Conservation (phyloP, 495 filamentous ascomycete genomes). For the Pyrenopolyporus hunteri region DNA sequence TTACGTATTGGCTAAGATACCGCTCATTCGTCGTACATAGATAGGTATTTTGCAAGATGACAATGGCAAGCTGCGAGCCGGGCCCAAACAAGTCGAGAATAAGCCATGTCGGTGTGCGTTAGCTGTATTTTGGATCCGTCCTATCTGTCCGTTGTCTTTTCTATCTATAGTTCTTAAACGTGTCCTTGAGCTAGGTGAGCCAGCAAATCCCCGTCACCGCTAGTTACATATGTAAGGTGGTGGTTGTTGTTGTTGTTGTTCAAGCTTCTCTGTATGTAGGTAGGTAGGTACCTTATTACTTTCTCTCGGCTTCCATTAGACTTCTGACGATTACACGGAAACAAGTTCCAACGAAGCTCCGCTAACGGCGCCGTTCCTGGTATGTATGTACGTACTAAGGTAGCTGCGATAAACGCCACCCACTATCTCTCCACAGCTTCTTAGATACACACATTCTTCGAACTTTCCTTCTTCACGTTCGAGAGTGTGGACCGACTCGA, state of each 20-base stretch:
- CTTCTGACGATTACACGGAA: constrained; percentile 20
- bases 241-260: too few relatives aligned
- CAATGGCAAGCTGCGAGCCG: constrained; percentile 2
- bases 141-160: constrained; percentile 7
- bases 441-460: background rate
- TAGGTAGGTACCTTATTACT: constrained; percentile 12
- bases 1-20: constrained; percentile 24
- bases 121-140: constrained; percentile 6
- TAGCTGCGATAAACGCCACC: constrained; percentile 28
- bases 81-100: constrained; percentile 3
- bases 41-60: background rate
- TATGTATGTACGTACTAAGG: too few relatives aligned
- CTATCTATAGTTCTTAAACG: constrained; percentile 2
- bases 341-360: constrained; percentile 23
- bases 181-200: constrained; percentile 8
- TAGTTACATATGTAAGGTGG: constrained; percentile 8
- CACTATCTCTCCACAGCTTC: constrained; percentile 10
- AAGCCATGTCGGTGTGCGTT: constrained; percentile 24
- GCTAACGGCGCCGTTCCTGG: constrained; percentile 20
- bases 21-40: background rate
- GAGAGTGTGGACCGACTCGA: constrained; percentile 6
- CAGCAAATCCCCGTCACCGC: constrained; percentile 30
- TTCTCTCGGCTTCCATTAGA: constrained; percentile 23
- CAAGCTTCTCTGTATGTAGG: too few relatives aligned
- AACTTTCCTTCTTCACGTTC: constrained; percentile 9